phyloP scores from a whole-genome alignment of 1,284 basidiomycete genomes.

The Nidula niveotomentosa region DNA sequence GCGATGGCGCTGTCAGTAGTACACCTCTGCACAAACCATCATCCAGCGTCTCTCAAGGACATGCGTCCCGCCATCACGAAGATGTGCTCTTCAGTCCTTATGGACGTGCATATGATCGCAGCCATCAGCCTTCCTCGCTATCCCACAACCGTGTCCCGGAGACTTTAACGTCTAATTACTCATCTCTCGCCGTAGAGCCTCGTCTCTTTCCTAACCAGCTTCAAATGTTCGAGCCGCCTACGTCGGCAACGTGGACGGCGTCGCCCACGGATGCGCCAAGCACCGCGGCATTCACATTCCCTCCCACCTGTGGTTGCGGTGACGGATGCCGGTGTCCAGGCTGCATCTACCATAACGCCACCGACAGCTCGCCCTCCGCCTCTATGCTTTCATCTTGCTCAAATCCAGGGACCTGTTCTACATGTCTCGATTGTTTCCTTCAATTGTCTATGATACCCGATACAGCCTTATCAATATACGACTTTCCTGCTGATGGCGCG shows the following conservation, averaged over 20 bases:
- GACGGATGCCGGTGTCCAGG: slow-evolving; percentile 31
- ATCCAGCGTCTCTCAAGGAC: slow-evolving; percentile 32
- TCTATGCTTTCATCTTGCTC: slow-evolving; percentile 25
- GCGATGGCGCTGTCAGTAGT: slow-evolving; percentile 12
- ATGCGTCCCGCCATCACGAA: slow-evolving; percentile 36
- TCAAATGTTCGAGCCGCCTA: slow-evolving; percentile 9
- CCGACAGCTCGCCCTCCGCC: slow-evolving; percentile 14
- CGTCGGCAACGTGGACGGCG: slow-evolving; percentile 5
- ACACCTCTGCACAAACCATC: slow-evolving; percentile 42
- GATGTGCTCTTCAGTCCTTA: slow-evolving; percentile 60
- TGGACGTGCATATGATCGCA: slow-evolving; percentile 53
- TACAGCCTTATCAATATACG: slow-evolving; percentile 31
- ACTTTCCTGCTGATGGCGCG: slow-evolving; percentile 6
- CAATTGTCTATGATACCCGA: slow-evolving; percentile 28
- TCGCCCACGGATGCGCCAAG: slow-evolving; percentile 4
- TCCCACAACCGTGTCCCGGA: slow-evolving; percentile 6
- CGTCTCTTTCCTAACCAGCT: slow-evolving; percentile 20
- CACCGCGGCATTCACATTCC: slow-evolving; percentile 10
- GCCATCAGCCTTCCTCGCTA: slow-evolving; percentile 22
- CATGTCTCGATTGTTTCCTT: slow-evolving; percentile 62
- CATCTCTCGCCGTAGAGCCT: slow-evolving; percentile 2
- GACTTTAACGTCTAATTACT: background rate
- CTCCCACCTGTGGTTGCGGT: slow-evolving; percentile 28
- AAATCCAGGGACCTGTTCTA: slow-evolving; percentile 47
- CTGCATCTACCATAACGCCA: slow-evolving; percentile 25